Conservation (phyloP, 768 basidiomycete genomes). For the Boletus barrowsii region DNA sequence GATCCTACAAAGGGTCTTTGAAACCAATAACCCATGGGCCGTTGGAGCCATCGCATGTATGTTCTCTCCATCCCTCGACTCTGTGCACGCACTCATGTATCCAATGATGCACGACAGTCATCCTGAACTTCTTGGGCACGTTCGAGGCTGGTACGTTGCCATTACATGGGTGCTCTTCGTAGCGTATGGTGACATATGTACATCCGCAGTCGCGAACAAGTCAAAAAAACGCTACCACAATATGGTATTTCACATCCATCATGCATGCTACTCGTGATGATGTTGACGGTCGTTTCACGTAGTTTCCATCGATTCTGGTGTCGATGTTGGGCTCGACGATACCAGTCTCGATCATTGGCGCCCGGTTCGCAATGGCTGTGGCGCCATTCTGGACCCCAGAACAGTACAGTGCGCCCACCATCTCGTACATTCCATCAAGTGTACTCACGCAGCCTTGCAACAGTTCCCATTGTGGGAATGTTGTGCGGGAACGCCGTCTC, state of each 20-base stretch:
- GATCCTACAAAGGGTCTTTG: slow-evolving; percentile 70
- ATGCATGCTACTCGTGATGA: background rate
- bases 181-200: background rate
- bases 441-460: slow-evolving; percentile 1
- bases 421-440: no score
- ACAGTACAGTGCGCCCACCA: slow-evolving; percentile 59
- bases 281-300: slow-evolving; percentile 7
- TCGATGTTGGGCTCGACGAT: slow-evolving; percentile 76
- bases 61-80: slow-evolving; percentile 25
- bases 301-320: slow-evolving; percentile 63
- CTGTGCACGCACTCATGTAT: background rate
- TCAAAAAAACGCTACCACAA: slow-evolving; percentile 65
- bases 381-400: slow-evolving; percentile 82
- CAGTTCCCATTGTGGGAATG: slow-evolving; percentile 86
- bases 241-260: slow-evolving; percentile 52
- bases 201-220: slow-evolving; percentile 66
- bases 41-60: slow-evolving; percentile 71
- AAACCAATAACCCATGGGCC: slow-evolving; percentile 68
- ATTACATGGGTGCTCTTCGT: background rate
- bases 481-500: slow-evolving; percentile 78
- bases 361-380: slow-evolving; percentile 70
- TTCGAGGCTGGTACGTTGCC: slow-evolving; percentile 62
- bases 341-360: slow-evolving; percentile 75
- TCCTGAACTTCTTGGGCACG: slow-evolving; percentile 76
- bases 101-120: slow-evolving; percentile 35